Percentiles rank a stretch among this genome's conserved stretches.
These are phyloP conservation scores for Sphaerostilbella broomeana DNA, from an alignment of 2,329 filamentous ascomycete genomes.

Conservation along the genomic window DNA sequence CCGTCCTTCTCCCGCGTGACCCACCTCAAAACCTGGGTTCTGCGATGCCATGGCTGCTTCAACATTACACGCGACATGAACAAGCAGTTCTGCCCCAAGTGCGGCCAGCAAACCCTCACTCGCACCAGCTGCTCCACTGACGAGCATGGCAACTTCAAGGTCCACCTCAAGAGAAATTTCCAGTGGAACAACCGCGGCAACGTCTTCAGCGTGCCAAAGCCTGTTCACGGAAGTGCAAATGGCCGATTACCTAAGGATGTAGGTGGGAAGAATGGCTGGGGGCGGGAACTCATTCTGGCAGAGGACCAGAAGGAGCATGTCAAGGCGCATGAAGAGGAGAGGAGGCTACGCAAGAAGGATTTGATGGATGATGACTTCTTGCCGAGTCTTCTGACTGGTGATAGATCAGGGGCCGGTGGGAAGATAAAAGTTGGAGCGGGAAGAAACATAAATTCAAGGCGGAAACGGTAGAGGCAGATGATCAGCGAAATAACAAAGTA, in stretches of 20 bases:
- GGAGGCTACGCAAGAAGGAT: constrained; percentile 65
- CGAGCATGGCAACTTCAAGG: constrained; percentile 67
- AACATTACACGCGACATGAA: constrained; percentile 72
- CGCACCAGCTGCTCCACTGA: constrained; percentile 82
- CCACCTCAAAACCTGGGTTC: constrained; percentile 78
- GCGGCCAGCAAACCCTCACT: constrained; percentile 80
- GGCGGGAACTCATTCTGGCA: constrained; percentile 71
- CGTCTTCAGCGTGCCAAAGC: constrained; percentile 87
- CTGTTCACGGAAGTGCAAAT: constrained; percentile 71
- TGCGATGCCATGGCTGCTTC: constrained; percentile 94
- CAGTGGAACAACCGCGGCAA: constrained; percentile 94
- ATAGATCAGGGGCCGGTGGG: constrained; percentile 57
- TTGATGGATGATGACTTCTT: constrained; percentile 94
- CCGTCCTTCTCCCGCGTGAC: constrained; percentile 72
- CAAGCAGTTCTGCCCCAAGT: constrained; percentile 88
- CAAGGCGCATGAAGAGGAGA: constrained; percentile 55
- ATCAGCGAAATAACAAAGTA: too few relatives aligned
- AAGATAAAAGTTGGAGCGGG: constrained; percentile 79
- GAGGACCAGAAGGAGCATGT: constrained; percentile 96
- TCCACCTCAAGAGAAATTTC: constrained; percentile 91
- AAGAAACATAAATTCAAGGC: constrained; percentile 75
- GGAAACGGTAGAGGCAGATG: constrained; percentile 39
- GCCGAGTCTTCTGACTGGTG: constrained; percentile 75
- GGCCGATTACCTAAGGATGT: constrained; percentile 63
- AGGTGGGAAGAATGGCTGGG: constrained; percentile 85